Evolutionary conservation across 192 early-diverging fungal genomes (phyloP).

Genomic region (Coemansia furcata): DNA sequence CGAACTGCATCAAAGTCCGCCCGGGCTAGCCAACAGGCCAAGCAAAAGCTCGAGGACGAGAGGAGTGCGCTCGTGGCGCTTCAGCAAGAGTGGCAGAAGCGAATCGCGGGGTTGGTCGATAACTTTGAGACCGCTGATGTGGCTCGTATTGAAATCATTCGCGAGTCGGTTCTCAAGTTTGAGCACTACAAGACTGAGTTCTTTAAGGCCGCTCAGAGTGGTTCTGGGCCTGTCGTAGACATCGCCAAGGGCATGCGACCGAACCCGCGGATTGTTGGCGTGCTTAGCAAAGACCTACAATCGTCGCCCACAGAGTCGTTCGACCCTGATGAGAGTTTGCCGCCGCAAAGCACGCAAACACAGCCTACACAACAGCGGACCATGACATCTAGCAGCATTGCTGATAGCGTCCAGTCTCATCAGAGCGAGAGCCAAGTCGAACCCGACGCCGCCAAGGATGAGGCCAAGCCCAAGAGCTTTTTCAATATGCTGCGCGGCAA

Average conservation of each 20-base stretch:
- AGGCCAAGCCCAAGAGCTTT: constrained; percentile 20
- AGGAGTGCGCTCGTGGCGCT: constrained; percentile 25
- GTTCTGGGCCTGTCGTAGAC: background rate
- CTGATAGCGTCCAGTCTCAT: background rate
- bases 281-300: constrained; percentile 3
- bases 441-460: constrained; percentile 5
- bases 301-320: background rate
- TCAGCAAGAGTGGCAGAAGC: constrained; percentile 43
- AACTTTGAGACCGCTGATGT: constrained; percentile 44
- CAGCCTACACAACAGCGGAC: background rate
- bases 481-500: constrained; percentile 44
- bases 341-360: background rate
- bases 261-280: constrained; percentile 16
- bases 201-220: constrained; percentile 19
- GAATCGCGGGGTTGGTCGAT: constrained; percentile 28
- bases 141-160: constrained; percentile 33
- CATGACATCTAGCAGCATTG: background rate
- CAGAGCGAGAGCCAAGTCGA: constrained; percentile 4
- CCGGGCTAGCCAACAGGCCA: constrained; percentile 33
- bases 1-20: constrained; percentile 37
- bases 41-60: constrained; percentile 37
- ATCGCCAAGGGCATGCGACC: constrained; percentile 16
- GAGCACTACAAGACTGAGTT: constrained; percentile 49
- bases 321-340: background rate
- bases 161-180: constrained; percentile 34